phyloP scores from a whole-genome alignment of 495 filamentous ascomycete genomes.

The Rhizodiscina lignyota region DNA sequence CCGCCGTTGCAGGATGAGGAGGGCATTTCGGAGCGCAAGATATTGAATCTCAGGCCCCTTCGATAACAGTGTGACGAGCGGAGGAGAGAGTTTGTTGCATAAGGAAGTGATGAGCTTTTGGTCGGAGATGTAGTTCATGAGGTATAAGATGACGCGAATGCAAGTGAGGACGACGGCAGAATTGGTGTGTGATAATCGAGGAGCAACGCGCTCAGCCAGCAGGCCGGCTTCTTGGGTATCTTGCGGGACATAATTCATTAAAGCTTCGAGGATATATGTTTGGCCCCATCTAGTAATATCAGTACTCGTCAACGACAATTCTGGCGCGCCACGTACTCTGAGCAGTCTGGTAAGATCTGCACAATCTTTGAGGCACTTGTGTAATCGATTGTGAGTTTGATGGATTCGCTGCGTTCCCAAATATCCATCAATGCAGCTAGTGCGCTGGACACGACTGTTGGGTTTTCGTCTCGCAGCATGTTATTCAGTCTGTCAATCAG shows the following conservation, averaged over 20 bases:
- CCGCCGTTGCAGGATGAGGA: slow-evolving; percentile 82
- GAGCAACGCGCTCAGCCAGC: slow-evolving; percentile 83
- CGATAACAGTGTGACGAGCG: slow-evolving; percentile 84
- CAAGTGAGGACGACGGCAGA: slow-evolving; percentile 92
- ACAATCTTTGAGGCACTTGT: slow-evolving; percentile 94
- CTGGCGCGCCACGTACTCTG: slow-evolving; percentile 52
- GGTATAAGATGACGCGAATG: slow-evolving; percentile 87
- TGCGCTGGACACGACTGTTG: slow-evolving; percentile 90
- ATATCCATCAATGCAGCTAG: slow-evolving; percentile 91
- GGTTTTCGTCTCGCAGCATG: slow-evolving; percentile 88
- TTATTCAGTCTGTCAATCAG: slow-evolving; percentile 83
- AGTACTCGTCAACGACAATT: neutral
- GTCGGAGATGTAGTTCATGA: slow-evolving; percentile 97
- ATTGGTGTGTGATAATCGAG: slow-evolving; percentile 88
- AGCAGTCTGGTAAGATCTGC: slow-evolving; percentile 89
- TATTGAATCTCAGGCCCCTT: slow-evolving; percentile 98
- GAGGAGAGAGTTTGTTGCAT: slow-evolving; percentile 86
- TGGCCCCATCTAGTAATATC: slow-evolving; percentile 68
- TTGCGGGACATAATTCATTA: slow-evolving; percentile 97
- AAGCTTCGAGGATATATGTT: slow-evolving; percentile 92
- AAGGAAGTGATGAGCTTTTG: slow-evolving; percentile 79
- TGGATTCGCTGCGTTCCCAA: slow-evolving; percentile 92
- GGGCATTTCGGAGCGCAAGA: slow-evolving; percentile 81
- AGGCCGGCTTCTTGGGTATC: slow-evolving; percentile 73
- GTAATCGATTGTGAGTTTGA: slow-evolving; percentile 97